Conservation (phyloP, 73 alveolate species). For the Tetrahymena elliotti region DNA sequence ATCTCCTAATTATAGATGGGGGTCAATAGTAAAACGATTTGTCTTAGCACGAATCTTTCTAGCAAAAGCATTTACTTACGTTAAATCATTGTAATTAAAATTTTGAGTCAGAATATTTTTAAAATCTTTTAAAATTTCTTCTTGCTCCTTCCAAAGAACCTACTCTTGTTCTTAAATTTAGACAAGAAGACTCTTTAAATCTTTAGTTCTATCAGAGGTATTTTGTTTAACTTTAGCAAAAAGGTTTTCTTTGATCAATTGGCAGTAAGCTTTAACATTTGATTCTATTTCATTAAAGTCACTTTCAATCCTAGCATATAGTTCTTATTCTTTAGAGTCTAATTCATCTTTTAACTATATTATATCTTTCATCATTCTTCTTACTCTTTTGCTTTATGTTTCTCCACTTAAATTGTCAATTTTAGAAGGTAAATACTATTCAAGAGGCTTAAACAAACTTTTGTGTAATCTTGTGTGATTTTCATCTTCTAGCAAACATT, state of each 20-base stretch:
- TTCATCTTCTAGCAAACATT: neutral
- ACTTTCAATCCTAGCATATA: neutral
- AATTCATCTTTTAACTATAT: neutral
- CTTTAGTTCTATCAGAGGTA: neutral
- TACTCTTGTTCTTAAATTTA: neutral
- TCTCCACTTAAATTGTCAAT: neutral
- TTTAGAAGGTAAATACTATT: neutral
- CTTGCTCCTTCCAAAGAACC: neutral
- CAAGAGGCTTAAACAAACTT: neutral
- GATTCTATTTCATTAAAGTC: neutral
- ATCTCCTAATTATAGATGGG: neutral
- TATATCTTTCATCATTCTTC: neutral
- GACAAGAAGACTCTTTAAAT: neutral
- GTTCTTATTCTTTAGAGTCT: neutral
- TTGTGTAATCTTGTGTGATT: neutral
- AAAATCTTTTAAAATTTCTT: neutral
- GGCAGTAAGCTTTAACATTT: neutral
- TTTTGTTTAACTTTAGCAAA: neutral
- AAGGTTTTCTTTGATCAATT: neutral
- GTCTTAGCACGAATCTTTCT: neutral
- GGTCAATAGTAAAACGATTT: neutral
- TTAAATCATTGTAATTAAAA: neutral
- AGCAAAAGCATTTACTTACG: neutral
- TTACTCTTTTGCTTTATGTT: neutral
- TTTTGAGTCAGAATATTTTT: neutral